A percentile compares a stretch with the other conserved stretches of the same genome.
Conservation (phyloP, 2,329 filamentous ascomycete species). For the Annulohypoxylon truncatum region DNA sequence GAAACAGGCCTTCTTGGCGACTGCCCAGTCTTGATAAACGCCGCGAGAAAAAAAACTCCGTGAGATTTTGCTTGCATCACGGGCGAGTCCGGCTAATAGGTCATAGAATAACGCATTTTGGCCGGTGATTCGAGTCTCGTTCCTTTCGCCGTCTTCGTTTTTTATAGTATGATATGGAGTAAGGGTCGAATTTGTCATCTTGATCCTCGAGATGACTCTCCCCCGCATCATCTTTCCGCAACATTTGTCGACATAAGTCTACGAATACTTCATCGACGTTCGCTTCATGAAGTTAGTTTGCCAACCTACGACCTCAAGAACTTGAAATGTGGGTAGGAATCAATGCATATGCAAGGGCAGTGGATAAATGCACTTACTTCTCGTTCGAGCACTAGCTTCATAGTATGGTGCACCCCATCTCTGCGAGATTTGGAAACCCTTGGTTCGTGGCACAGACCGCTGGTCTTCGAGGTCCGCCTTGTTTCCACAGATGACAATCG, state of each 20-base stretch:
- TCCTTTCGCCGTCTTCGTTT: conserved; percentile 50
- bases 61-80: neutral
- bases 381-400: conserved; percentile 84
- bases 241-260: conserved; percentile 85
- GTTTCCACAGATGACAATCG: conserved; percentile 92
- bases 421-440: conserved; percentile 86
- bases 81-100: neutral
- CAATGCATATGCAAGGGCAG: conserved; percentile 10
- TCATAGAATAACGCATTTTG: conserved; percentile 60
- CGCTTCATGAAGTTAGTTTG: conserved; percentile 54
- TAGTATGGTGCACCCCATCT: conserved; percentile 92
- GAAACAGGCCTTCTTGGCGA: neutral
- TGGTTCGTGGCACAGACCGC: conserved; percentile 79
- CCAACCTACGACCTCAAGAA: neutral
- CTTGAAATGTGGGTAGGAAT: conserved; percentile 4
- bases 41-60: neutral
- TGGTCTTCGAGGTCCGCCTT: conserved; percentile 92
- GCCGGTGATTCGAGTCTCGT: conserved; percentile 48
- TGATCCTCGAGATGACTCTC: conserved; percentile 55
- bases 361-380: conserved; percentile 61
- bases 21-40: neutral
- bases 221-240: conserved; percentile 73
- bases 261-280: conserved; percentile 94
- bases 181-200: conserved; percentile 57
- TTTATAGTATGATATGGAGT: conserved; percentile 49